Evolutionary conservation across 495 filamentous ascomycete genomes (phyloP).

Genomic region (Daldinia caldariorum): DNA sequence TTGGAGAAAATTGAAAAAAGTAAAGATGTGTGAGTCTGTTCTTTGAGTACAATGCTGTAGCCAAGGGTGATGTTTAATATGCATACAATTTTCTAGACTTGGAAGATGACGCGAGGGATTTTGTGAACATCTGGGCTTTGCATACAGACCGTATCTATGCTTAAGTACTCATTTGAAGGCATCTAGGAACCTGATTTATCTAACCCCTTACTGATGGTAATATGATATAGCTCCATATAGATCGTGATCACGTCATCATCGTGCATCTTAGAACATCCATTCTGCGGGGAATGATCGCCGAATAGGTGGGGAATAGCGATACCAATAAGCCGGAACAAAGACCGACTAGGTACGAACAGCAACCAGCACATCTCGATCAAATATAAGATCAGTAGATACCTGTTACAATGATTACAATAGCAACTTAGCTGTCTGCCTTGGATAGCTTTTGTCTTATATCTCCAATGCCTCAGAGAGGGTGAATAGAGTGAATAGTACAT

Average conservation of each 20-base stretch:
- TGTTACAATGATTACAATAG: neutral
- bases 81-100: neutral
- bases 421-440: neutral
- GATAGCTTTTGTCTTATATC: no score
- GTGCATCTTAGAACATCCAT: neutral
- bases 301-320: slow-evolving; percentile 22
- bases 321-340: slow-evolving; percentile 28
- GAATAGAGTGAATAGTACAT: no score
- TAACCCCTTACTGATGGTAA: slow-evolving; percentile 11
- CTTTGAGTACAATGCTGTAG: no score
- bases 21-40: neutral
- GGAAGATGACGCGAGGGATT: neutral
- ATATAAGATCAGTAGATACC: neutral
- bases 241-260: slow-evolving; percentile 38
- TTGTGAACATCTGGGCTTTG: neutral
- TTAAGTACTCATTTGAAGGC: neutral
- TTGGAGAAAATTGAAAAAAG: neutral
- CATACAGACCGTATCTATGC: neutral
- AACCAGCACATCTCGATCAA: slow-evolving; percentile 1
- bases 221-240: slow-evolving; percentile 30
- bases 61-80: neutral
- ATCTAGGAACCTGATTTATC: neutral
- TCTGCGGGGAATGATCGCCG: slow-evolving; percentile 40
- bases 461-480: no score
- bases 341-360: slow-evolving; percentile 24